These are phyloP conservation scores for Geotrichum phurueaensis DNA, from an alignment of 1,139 yeast genomes.

Conservation along the genomic window DNA sequence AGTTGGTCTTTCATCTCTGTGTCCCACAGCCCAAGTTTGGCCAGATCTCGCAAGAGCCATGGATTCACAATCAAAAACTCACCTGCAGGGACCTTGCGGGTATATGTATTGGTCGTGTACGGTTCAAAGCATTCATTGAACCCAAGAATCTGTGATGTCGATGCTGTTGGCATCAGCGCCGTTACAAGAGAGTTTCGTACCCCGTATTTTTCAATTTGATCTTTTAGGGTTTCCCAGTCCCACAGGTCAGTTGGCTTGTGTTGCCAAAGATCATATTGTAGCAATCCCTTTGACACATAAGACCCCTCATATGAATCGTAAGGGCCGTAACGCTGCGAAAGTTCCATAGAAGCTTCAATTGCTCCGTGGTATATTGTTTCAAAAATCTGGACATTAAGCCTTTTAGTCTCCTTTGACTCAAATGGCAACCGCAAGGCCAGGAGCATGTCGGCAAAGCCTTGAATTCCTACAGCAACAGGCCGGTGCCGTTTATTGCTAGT, in stretches of 20 bases:
- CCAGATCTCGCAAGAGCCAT: constrained; percentile 60
- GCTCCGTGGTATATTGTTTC: constrained; percentile 82
- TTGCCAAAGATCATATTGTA: constrained; percentile 70
- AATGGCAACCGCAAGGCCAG: constrained; percentile 60
- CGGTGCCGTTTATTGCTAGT: constrained; percentile 59
- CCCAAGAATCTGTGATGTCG: constrained; percentile 75
- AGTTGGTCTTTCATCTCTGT: constrained; percentile 62
- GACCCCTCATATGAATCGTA: constrained; percentile 60
- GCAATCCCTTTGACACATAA: constrained; percentile 61
- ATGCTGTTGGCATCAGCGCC: constrained; percentile 88
- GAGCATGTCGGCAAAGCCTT: constrained; percentile 71
- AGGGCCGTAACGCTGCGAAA: constrained; percentile 53
- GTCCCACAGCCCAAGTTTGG: constrained; percentile 66
- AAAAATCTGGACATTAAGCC: constrained; percentile 59
- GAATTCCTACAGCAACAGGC: constrained; percentile 76
- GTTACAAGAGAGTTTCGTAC: constrained; percentile 66
- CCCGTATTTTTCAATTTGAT: constrained; percentile 48
- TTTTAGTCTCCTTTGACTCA: constrained; percentile 55
- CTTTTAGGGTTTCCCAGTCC: constrained; percentile 60
- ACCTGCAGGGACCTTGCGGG: constrained; percentile 71
- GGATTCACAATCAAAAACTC: constrained; percentile 75
- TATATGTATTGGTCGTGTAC: constrained; percentile 69
- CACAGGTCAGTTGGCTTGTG: constrained; percentile 52
- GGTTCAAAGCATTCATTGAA: constrained; percentile 80
- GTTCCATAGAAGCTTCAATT: constrained; percentile 62